A percentile compares a stretch with the other conserved stretches of the same genome.
Conservation (phyloP, 1,139 yeast genomes). For the Pneumocystis oryctolagi region DNA sequence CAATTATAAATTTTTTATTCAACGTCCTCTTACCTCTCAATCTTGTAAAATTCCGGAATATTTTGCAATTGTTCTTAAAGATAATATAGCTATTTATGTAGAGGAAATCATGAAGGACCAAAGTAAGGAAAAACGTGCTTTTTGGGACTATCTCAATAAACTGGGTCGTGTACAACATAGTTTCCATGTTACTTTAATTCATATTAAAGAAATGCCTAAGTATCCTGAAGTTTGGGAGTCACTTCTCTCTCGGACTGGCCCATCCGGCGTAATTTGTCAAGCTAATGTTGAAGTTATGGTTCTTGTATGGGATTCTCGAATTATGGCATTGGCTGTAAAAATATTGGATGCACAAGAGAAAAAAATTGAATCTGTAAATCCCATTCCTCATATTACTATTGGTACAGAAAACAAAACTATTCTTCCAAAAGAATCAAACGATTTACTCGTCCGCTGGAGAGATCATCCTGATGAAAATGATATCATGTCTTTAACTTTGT, state of each 20-base stretch:
- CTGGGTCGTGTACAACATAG: conserved; percentile 35
- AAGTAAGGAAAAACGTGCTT: conserved; percentile 13
- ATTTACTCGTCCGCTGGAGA: conserved; percentile 22
- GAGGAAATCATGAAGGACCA: conserved; percentile 4
- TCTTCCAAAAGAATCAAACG: conserved; percentile 39
- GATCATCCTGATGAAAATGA: not conserved
- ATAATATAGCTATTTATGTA: not conserved
- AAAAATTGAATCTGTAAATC: conserved; percentile 29
- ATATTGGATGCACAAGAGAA: conserved; percentile 20
- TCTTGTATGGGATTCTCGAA: conserved; percentile 38
- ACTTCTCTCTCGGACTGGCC: conserved; percentile 18
- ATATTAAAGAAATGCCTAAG: conserved; percentile 23
- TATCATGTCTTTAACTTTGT: not conserved
- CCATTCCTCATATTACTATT: conserved; percentile 56
- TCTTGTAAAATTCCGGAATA: conserved; percentile 20
- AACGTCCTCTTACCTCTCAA: conserved; percentile 11
- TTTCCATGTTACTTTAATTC: conserved; percentile 72
- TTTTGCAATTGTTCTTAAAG: conserved; percentile 24
- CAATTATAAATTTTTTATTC: conserved; percentile 7
- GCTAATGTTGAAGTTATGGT: conserved; percentile 32
- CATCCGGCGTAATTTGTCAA: conserved; percentile 21
- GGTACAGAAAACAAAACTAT: conserved; percentile 41
- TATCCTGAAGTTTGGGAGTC: conserved; percentile 19
- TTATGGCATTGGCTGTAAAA: conserved; percentile 44
- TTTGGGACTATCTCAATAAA: conserved; percentile 24